Evolutionary conservation across 2,329 filamentous ascomycete species (phyloP).

Genomic region (Westerdykella ornata): DNA sequence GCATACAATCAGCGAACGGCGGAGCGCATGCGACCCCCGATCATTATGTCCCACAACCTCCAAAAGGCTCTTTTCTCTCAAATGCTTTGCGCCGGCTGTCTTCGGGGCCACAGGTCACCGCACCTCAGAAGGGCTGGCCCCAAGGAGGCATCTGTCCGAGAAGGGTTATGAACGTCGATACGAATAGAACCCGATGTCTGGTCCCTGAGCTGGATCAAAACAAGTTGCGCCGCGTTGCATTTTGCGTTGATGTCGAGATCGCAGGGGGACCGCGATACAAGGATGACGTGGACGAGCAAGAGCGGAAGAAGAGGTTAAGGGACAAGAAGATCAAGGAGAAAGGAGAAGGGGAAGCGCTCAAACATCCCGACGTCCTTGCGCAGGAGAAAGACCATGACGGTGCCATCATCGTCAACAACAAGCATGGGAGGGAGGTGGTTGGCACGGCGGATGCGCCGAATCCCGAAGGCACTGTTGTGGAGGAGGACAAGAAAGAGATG

Average conservation of each 20-base stretch:
- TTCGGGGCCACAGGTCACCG: constrained; percentile 45
- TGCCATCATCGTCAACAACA: constrained; percentile 22
- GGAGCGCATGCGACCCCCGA: constrained; percentile 34
- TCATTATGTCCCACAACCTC: constrained; percentile 68
- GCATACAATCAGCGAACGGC: constrained; percentile 26
- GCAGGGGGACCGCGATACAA: constrained; percentile 74
- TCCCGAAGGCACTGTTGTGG: constrained; percentile 32
- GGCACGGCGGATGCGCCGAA: constrained; percentile 39
- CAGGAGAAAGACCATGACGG: constrained; percentile 52
- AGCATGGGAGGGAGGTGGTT: constrained; percentile 33
- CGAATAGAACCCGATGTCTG: constrained; percentile 67
- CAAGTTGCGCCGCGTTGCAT: constrained; percentile 81
- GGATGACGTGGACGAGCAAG: constrained; percentile 50
- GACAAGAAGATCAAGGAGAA: constrained; percentile 57
- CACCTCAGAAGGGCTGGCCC: constrained; percentile 47
- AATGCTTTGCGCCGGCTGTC: constrained; percentile 77
- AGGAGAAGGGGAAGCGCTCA: constrained; percentile 67
- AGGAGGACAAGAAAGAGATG: constrained; percentile 32
- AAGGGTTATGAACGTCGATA: constrained; percentile 77
- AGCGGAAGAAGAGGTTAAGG: constrained; percentile 47
- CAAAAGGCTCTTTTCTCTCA: constrained; percentile 69
- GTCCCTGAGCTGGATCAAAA: constrained; percentile 71
- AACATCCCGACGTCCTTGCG: constrained; percentile 53
- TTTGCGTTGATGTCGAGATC: constrained; percentile 96
- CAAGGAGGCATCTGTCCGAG: constrained; percentile 71